Base-by-base conservation (phyloP, 2,329 filamentous ascomycete species). In the Exophiala oligosperma region DNA sequence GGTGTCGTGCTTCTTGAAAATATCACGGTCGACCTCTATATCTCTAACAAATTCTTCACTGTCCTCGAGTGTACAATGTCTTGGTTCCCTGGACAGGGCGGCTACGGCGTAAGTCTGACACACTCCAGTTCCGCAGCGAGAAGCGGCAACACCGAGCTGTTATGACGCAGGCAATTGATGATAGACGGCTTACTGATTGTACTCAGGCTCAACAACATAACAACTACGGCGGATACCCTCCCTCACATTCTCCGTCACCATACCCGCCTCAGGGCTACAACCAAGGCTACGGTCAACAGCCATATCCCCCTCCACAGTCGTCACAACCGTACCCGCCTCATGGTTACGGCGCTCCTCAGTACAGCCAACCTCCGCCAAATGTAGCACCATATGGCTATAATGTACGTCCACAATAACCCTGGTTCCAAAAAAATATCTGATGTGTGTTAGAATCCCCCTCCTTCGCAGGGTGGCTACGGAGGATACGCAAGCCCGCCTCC, bases 131-230 rank as follows among this genome's bases (percentile, higher is more conserved):
- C 29, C 11, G 29, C 29, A 35, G 11, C 29, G 6, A 9, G 29
- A 9, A 17, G 9, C 29, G 11, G 29, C 29, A 2, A 8, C 48
- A 28, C 11, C 5, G 44, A 48, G 17, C 24, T 48, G 23, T 11
- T 48, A 3, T 21, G 14, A 26, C 44, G 14, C n/a, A 51, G 12
- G 32, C 57, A 56, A 88, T 88, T 85, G 86, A 78, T 58, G 76
- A 76, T 70, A 17, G 17, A 17, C 17, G 80, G 21, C n/a, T 17
- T 17, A 17, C 38, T 41, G 38, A 41, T 23, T 4, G 14, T 23
- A 5, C 21, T 2, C 38, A 41, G 38, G 23, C 80, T 54, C 77
- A 81, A 64, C 77, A 79, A 69, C 73, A 74, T 63, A 72, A 71
- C 60, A 57, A 58, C 21, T 58, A 60, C 26, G 60, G 58, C 9